phyloP scores from a whole-genome alignment of 108 stramenopile species.

The Pseudonitzschia multistriata region DNA sequence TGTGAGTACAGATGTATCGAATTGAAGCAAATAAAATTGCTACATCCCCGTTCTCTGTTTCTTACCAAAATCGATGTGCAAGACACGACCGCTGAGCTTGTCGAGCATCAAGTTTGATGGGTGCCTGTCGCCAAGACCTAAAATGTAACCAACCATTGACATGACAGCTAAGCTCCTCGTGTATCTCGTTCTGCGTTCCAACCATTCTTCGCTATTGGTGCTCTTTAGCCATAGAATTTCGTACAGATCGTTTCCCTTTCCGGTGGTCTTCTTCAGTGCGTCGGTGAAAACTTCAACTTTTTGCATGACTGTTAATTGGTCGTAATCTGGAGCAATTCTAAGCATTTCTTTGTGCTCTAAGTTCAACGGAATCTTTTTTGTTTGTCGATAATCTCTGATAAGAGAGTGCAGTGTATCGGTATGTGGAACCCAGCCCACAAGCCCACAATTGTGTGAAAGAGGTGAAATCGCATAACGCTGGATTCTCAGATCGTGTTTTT shows the following conservation, averaged over 20 bases:
- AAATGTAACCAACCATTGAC: conserved; percentile 99
- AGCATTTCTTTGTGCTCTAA: conserved; percentile 95
- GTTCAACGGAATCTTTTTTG: conserved; percentile 88
- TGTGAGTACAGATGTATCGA: not conserved
- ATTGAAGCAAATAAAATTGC: conserved; percentile 21
- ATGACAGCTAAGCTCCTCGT: conserved; percentile 98
- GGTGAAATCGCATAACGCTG: conserved; percentile 96
- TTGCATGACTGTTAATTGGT: conserved; percentile 91
- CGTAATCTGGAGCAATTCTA: conserved; percentile 89
- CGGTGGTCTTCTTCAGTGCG: conserved; percentile 80
- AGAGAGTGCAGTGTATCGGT: conserved; percentile 97
- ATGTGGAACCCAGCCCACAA: conserved; percentile 99
- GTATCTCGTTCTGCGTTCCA: conserved; percentile 93
- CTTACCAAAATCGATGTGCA: conserved; percentile 93
- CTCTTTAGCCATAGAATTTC: conserved; percentile 97
- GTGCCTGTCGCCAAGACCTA: conserved; percentile 92
- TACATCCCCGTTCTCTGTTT: not conserved
- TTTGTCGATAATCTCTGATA: conserved; percentile 91
- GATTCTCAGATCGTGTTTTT: conserved; percentile 92
- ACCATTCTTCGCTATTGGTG: conserved; percentile 95
- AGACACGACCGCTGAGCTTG: conserved; percentile 88
- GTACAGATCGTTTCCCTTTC: conserved; percentile 90
- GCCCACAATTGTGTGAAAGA: conserved; percentile 94
- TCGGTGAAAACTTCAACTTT: conserved; percentile 97
- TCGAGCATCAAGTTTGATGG: conserved; percentile 93